Conservation (phyloP, 2,329 filamentous ascomycete genomes). For the Colletotrichum incanum region DNA sequence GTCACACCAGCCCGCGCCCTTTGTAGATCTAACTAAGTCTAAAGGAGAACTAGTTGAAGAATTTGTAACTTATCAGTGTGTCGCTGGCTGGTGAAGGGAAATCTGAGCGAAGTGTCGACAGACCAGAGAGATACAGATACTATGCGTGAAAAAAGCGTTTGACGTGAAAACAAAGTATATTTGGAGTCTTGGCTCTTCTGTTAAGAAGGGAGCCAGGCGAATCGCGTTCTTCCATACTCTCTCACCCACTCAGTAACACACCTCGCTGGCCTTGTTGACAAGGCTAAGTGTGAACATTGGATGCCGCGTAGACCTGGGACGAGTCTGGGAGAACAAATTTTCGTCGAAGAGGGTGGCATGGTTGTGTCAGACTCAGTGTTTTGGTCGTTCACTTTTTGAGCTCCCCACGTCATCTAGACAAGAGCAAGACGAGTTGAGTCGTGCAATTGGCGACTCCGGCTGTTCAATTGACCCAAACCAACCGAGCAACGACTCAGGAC, state of each 20-base stretch:
- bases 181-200: not conserved
- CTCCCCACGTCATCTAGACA: not conserved
- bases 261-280: not conserved
- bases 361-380: not conserved
- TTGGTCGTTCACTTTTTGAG: not conserved
- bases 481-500: not conserved
- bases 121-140: not conserved
- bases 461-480: not conserved
- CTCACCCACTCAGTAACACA: not conserved
- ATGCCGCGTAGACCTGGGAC: not conserved
- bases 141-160: not conserved
- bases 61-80: not conserved
- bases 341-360: not conserved
- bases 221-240: conserved; percentile 1
- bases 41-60: not conserved
- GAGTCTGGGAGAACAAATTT: not conserved
- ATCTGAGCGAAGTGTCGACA: not conserved
- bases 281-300: not conserved
- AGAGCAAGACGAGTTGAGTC: not conserved
- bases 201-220: not conserved
- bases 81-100: not conserved
- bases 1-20: not conserved
- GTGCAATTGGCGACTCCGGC: not conserved
- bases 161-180: not conserved
- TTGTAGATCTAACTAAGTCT: not conserved